Evolutionary conservation across 2,329 filamentous ascomycete genomes (phyloP), one percentile per base, ranked within the genome.

Genomic region (Sporothrix humicola): DNA sequence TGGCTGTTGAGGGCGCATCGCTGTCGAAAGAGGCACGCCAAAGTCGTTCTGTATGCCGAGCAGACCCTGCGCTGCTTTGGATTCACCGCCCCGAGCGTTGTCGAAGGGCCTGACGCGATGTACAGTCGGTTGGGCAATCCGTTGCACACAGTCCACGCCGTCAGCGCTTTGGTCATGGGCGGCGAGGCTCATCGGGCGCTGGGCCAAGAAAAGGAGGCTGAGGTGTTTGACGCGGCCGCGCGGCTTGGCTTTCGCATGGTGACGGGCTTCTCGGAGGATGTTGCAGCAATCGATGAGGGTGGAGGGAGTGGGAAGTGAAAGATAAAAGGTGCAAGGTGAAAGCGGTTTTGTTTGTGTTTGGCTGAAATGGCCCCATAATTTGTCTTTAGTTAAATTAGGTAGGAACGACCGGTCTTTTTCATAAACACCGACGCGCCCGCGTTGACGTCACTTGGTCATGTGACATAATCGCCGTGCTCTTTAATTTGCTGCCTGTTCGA

Each of bases 51-150:
- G 73, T 80, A 80, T 73, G 79, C 76, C 1, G 72, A 75, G 7
- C 77, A 78, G 76, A 77, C 81, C 71, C 70, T 82, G 75, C 76
- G 80, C 8, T 80, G 81, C 75, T 82, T 82, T 77, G 82, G 81
- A 6, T 82, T 77, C 65, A 54, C 23, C 23, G 23, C 23, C 23
- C 23, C 23, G 76, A 26, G 42, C 79, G 58, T 74, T 73, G 80
- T 75, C 77, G 0, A 74, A 37, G 76, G 65, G 1, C 58, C 58
- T 15, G 74, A n/a, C 31, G 72, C 71, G 44, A 77, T 81, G 12
- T 81, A 78, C 72, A 73, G 72, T 17, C 71, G 70, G 23, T 75
- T 76, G 1, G 76, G 75, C 10, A 73, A 75, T 12, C 74, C 76
- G 17, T 59, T 82, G 20, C 80, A 81, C 75, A 81, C 81, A 17